Base-by-base conservation (phyloP, 306 rosid species). In the Cucurbita pepo region DNA sequence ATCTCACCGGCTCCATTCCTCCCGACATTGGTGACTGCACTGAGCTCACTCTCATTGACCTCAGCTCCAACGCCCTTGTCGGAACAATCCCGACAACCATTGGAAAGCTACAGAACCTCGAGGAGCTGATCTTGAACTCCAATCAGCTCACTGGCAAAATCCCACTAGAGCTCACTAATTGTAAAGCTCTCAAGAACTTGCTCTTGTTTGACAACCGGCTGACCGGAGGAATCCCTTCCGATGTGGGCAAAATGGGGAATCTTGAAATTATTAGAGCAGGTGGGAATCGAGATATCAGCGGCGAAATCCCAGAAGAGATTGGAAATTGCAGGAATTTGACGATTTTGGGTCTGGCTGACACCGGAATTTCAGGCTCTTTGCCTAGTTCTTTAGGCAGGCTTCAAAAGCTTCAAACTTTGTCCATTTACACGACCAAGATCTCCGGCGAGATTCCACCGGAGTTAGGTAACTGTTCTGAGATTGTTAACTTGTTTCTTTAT, bases 391-490 rank as follows among this genome's bases (percentile, higher is more conserved):
- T 94, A 75, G 97, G 97, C 8, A 56, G n/a, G 60, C 89, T 94
- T 10, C 75, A 47, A 4, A 89, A 79, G 82, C 95, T 94, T 81
- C 88, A 83, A 63, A 89, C 89, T 15, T 59, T 94, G 83, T 90
- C 96, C 9, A 86, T 94, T 44, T 94, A 94, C 75, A 94, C 97
- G 30, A 87, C 98, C 8, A 90, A 90, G 98, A 36, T 90, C 54
- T 90, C 96, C 47, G 95, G 97, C 63, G 98, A 89, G 54, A 94
- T 94, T 53, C 98, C 98, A n/a, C 55, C 81, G 0, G 96, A 87
- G 75, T 69, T 90, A 83, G 96, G 98, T 82, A 86, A 89, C 78
- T 94, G 97, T 77, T 89, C 96, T 73, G 96, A 89, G 76, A 95
- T 94, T 67, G 86, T 87, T 6, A 82, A 86, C 77, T 79, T 95